phyloP scores from a whole-genome alignment of 2,329 filamentous ascomycete species.

The Biscogniauxia sp. region DNA sequence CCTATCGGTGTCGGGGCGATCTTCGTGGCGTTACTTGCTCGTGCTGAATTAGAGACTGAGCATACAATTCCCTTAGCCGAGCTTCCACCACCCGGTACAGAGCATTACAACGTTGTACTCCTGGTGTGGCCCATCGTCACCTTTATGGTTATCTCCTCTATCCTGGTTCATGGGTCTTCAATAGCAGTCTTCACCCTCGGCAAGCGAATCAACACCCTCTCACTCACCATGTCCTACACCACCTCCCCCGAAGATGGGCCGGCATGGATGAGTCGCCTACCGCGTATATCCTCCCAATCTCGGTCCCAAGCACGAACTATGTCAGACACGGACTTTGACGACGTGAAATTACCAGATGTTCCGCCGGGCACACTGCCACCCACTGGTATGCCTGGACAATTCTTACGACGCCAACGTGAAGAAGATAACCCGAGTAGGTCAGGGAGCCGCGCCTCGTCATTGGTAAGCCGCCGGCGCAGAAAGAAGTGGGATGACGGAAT shows the following conservation, averaged over 20 bases:
- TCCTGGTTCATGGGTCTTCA: constrained; percentile 95
- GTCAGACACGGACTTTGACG: constrained; percentile 72
- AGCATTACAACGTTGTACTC: constrained; percentile 69
- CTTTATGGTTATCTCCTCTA: constrained; percentile 91
- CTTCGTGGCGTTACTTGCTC: constrained; percentile 88
- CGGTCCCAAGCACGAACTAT: constrained; percentile 83
- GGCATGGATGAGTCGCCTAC: constrained; percentile 92
- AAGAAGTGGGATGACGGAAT: constrained; percentile 70
- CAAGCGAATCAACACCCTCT: constrained; percentile 96
- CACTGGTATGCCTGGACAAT: constrained; percentile 68
- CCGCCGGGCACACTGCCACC: constrained; percentile 72
- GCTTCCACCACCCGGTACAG: constrained; percentile 53
- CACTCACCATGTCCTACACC: constrained; percentile 94
- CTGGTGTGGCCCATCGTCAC: constrained; percentile 95
- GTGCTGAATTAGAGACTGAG: constrained; percentile 82
- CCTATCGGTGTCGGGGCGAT: constrained; percentile 97
- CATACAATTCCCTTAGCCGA: constrained; percentile 69
- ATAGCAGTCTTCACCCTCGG: constrained; percentile 96
- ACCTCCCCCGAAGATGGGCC: constrained; percentile 83
- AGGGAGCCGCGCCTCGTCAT: constrained; percentile 59
- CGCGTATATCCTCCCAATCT: constrained; percentile 63
- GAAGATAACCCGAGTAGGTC: constrained; percentile 59
- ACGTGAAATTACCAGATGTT: constrained; percentile 57
- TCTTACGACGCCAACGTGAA: constrained; percentile 79
- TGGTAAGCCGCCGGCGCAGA: constrained; percentile 59